Conservation (phyloP, 805 yeast genomes). For the Metschnikowia kunwiensis region DNA sequence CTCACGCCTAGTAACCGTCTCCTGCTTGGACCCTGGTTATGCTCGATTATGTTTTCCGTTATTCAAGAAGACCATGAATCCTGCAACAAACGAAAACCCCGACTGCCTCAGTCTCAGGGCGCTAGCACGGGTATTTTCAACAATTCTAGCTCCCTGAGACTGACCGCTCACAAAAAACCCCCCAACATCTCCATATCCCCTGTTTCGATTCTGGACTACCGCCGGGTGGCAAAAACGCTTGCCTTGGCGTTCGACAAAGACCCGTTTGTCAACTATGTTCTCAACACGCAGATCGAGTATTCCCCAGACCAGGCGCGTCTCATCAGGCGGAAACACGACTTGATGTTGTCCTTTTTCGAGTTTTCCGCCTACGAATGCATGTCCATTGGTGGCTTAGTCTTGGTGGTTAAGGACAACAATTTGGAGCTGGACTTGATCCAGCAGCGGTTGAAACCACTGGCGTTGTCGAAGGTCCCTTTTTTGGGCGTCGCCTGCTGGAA, state of each 20-base stretch:
- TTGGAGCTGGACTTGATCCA: slow-evolving; percentile 34
- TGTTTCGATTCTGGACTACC: slow-evolving; percentile 39
- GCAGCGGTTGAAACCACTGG: slow-evolving; percentile 24
- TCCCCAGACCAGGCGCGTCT: slow-evolving; percentile 15
- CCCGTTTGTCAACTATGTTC: slow-evolving; percentile 48
- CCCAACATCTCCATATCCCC: slow-evolving; percentile 19
- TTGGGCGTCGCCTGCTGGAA: slow-evolving; percentile 54
- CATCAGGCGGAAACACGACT: slow-evolving; percentile 38
- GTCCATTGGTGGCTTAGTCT: slow-evolving; percentile 48
- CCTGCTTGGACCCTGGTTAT: slow-evolving; percentile 6
- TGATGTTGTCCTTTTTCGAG: slow-evolving; percentile 51
- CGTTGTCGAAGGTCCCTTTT: slow-evolving; percentile 39
- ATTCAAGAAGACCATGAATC: slow-evolving; percentile 35
- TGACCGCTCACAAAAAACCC: slow-evolving; percentile 16
- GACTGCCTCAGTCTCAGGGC: slow-evolving; percentile 40
- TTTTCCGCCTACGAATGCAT: slow-evolving; percentile 51
- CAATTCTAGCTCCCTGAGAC: slow-evolving; percentile 26
- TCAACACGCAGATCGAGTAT: slow-evolving; percentile 31
- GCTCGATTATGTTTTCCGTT: slow-evolving; percentile 22
- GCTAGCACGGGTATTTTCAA: slow-evolving; percentile 20
- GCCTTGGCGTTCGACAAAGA: slow-evolving; percentile 54
- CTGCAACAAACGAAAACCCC: slow-evolving; percentile 31
- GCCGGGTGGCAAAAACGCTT: slow-evolving; percentile 53
- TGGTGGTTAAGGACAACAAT: slow-evolving; percentile 47
- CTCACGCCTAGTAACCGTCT: background rate